Base-by-base conservation (phyloP, 495 filamentous ascomycete species). In the Hapsidospora chrysogenum region DNA sequence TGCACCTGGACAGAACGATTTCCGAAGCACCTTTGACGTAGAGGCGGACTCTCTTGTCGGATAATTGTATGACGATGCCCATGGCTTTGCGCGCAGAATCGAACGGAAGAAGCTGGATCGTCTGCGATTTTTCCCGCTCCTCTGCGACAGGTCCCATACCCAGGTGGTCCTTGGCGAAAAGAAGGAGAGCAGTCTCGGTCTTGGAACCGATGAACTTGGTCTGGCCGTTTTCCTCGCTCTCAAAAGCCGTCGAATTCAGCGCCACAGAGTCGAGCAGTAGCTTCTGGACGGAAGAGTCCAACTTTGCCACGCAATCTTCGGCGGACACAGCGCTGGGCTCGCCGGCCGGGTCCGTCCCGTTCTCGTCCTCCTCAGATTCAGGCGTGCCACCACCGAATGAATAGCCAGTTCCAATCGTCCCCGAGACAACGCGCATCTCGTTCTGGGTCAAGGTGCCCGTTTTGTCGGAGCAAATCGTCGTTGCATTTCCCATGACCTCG, bases 401-500 rank as follows among this genome's bases (percentile, higher is more conserved):
- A 11, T 26, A 11, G 11, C 23, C 6, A 11, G 11, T 26, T 6
- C 23, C 23, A 6, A 26, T 11, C 6, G 23, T 26, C 6, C 23
- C 23, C 6, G 23, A 6, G 23, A 26, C 23, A 26, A 26, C 23
- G 23, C 6, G 11, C 23, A 26, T 26, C 11, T 26, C 11, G 23
- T 26, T 26, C 11, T 26, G 23, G 6, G 23, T 89, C n/a, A 96
- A 61, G 2, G 87, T 96, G 37, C 87, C 87, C 0, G 87, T 96
- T 53, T 96, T 96, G 60, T 96, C 87, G 2, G 86, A 93, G 56
- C 87, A 96, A 32, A 96, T 82, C 1, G 83, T 87, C 0, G 86
- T 93, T 3, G 87, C 87, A 54, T 94, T 94, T 16, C 87, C 87
- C 87, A 96, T 96, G n/a, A 87, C 92, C 53, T 96, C 87, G 53